Conservation (phyloP, 2,329 filamentous ascomycete genomes). For the Escovopsis weberi region DNA sequence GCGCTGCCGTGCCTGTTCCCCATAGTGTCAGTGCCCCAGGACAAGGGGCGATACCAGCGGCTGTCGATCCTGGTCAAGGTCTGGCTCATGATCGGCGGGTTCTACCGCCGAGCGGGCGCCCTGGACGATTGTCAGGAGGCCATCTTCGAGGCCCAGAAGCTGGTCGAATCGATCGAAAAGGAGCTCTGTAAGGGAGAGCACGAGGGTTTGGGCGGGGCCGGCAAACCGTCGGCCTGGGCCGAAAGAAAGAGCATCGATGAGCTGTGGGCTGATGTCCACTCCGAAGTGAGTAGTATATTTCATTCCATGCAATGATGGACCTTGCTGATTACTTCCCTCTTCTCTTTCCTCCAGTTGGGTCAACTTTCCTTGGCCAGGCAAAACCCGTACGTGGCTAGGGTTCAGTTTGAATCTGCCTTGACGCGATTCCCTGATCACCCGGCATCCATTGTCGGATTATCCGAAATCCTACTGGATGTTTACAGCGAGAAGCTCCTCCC, state of each 20-base stretch:
- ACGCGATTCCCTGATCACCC: slow-evolving; percentile 69
- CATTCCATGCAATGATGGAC: background rate
- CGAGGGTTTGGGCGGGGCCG: slow-evolving; percentile 47
- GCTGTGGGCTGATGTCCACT: slow-evolving; percentile 69
- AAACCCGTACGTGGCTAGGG: slow-evolving; percentile 52
- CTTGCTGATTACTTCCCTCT: slow-evolving; percentile 9
- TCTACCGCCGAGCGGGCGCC: slow-evolving; percentile 73
- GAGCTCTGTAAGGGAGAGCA: slow-evolving; percentile 35
- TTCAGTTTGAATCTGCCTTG: slow-evolving; percentile 70
- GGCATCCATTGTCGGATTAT: slow-evolving; percentile 64
- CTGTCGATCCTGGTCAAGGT: slow-evolving; percentile 53
- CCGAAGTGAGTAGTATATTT: slow-evolving; percentile 46
- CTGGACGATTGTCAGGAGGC: slow-evolving; percentile 69
- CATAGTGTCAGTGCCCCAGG: slow-evolving; percentile 38
- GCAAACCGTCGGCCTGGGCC: slow-evolving; percentile 59
- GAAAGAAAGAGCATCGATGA: slow-evolving; percentile 69
- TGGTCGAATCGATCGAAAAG: slow-evolving; percentile 56
- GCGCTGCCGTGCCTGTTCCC: slow-evolving; percentile 34
- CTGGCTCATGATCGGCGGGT: slow-evolving; percentile 79
- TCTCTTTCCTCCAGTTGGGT: slow-evolving; percentile 38
- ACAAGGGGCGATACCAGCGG: slow-evolving; percentile 35
- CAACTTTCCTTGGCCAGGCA: slow-evolving; percentile 48
- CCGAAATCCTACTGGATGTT: slow-evolving; percentile 74
- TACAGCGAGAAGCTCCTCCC: slow-evolving; percentile 57
- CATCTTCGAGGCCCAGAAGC: slow-evolving; percentile 64